A percentile compares a stretch with the other conserved stretches of the same genome.
Evolutionary conservation across 2,329 filamentous ascomycete species (phyloP).

Genomic region (Aspergillus sp.): DNA sequence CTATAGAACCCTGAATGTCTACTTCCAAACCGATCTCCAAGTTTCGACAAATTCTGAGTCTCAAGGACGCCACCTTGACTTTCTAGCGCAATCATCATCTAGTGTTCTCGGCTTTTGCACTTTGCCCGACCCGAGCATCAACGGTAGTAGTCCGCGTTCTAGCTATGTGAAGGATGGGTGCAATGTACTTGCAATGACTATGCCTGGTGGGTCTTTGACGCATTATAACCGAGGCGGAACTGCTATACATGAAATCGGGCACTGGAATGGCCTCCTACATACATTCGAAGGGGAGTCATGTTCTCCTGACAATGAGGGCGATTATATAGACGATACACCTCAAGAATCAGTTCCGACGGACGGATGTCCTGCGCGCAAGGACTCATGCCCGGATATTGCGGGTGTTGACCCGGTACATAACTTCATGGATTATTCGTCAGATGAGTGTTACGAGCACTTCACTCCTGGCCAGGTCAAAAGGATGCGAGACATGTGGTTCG

Average conservation of each 20-base stretch:
- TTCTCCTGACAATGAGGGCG: conserved; percentile 33
- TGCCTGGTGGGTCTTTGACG: conserved; percentile 51
- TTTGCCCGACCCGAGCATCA: conserved; percentile 44
- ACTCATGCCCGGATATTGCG: conserved; percentile 48
- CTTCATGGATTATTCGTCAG: conserved; percentile 61
- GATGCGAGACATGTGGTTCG: conserved; percentile 54
- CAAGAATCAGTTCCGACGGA: conserved; percentile 57
- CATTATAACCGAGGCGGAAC: conserved; percentile 52
- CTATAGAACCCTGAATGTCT: conserved; percentile 58
- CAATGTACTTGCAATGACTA: conserved; percentile 57
- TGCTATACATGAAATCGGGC: conserved; percentile 48
- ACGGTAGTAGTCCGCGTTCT: conserved; percentile 33
- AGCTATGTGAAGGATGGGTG: conserved; percentile 56
- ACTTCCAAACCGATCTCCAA: conserved; percentile 58
- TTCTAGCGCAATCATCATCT: conserved; percentile 19
- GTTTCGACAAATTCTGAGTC: conserved; percentile 22
- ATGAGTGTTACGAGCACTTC: conserved; percentile 56
- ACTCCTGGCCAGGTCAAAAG: conserved; percentile 50
- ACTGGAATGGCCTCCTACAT: conserved; percentile 49
- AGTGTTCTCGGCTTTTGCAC: conserved; percentile 57
- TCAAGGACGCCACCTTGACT: conserved; percentile 18
- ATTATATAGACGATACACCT: conserved; percentile 47
- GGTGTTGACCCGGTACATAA: conserved; percentile 57
- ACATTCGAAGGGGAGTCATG: conserved; percentile 45
- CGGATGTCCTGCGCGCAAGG: conserved; percentile 54